phyloP scores from a whole-genome alignment of 371 early-diverging fungal genomes.

The Coemansia sp. region DNA sequence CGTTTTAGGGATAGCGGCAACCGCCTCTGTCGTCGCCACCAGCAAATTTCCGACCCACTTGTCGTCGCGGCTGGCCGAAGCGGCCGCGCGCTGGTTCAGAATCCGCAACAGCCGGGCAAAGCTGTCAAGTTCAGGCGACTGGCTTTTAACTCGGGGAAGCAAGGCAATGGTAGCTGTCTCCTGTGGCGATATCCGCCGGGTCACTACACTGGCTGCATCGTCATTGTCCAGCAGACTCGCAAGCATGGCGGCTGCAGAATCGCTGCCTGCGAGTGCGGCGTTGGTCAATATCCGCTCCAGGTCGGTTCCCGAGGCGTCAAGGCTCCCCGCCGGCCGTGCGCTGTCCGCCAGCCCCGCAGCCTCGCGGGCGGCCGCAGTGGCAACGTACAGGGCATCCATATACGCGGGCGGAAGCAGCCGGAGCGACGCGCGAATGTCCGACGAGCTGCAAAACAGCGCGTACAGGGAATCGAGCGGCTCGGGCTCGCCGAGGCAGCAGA shows the following conservation, averaged over 20 bases:
- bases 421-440: constrained; percentile 24
- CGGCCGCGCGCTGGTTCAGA: background rate
- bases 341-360: background rate
- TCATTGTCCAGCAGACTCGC: constrained; percentile 11
- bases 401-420: constrained; percentile 25
- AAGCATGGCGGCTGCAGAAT: constrained; percentile 20
- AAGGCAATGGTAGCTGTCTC: background rate
- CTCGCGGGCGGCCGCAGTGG: background rate
- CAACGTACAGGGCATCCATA: constrained; percentile 10
- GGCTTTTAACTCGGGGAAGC: background rate
- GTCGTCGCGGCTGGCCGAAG: background rate
- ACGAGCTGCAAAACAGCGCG: constrained; percentile 4
- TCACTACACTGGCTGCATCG: background rate
- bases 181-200: too few relatives aligned
- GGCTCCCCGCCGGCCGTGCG: background rate
- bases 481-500: background rate
- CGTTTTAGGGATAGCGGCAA: background rate
- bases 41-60: background rate
- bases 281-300: background rate
- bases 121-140: background rate
- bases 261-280: background rate
- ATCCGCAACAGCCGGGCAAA: constrained; percentile 10
- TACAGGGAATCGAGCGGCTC: background rate
- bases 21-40: background rate
- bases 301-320: background rate